These are phyloP conservation scores for Teratosphaeria zuluensis DNA, from an alignment of 2,329 filamentous ascomycete genomes.

Conservation along the genomic window DNA sequence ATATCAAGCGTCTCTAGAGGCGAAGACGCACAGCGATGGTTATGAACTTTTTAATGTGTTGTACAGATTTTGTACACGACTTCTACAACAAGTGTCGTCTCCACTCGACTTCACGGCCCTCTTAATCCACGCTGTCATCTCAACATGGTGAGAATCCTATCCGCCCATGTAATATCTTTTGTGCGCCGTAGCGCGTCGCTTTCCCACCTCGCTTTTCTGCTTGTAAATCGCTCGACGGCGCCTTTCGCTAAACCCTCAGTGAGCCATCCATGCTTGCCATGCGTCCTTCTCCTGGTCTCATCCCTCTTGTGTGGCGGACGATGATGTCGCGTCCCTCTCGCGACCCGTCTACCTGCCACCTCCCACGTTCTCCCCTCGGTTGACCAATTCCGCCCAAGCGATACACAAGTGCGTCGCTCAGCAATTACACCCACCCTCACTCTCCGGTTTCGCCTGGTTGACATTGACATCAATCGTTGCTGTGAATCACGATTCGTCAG, in stretches of 20 bases:
- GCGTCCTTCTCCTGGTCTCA: neutral
- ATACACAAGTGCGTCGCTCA: constrained; percentile 3
- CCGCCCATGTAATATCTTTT: neutral
- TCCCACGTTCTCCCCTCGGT: too few species aligned
- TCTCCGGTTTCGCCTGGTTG: constrained; percentile 25
- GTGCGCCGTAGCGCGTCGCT: neutral
- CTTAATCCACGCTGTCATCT: neutral
- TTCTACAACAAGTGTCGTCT: neutral
- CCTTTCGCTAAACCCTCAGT: neutral
- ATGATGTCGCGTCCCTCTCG: too few species aligned
- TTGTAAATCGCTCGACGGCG: neutral
- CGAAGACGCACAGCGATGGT: neutral
- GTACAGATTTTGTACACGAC: neutral
- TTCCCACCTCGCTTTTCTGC: neutral
- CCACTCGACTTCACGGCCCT: neutral
- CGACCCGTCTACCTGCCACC: too few species aligned
- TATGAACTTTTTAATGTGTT: neutral
- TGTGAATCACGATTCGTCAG: neutral
- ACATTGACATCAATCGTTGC: constrained; percentile 29
- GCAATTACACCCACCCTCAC: constrained; percentile 29
- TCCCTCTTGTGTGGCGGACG: too few species aligned
- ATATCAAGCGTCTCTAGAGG: neutral
- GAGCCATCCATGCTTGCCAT: neutral
- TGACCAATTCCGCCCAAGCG: too few species aligned
- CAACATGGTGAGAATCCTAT: neutral